Conservation (phyloP, 257 asterid species). For the Salvia splendens region DNA sequence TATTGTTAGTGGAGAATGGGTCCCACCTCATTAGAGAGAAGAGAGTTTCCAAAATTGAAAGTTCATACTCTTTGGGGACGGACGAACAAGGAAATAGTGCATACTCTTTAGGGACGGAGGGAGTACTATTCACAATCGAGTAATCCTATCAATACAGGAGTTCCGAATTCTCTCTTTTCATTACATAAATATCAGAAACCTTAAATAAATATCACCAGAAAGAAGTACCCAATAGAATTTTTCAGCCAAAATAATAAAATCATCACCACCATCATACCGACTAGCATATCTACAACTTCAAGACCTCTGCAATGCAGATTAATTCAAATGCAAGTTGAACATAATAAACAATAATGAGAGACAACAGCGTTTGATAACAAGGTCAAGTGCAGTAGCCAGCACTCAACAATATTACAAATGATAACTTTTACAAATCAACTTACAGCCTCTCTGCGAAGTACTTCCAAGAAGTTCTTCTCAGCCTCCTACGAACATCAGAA, state of each 20-base stretch:
- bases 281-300: slow-evolving; percentile 9
- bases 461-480: slow-evolving; percentile 91
- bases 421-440: slow-evolving; percentile 40
- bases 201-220: no score
- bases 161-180: no score
- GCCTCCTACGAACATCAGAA: slow-evolving; percentile 73
- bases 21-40: no score
- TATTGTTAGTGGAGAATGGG: no score
- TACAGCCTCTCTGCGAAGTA: slow-evolving; percentile 94
- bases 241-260: slow-evolving; percentile 7
- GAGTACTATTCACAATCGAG: no score
- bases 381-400: slow-evolving; percentile 24
- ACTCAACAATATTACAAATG: slow-evolving; percentile 21
- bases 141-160: no score
- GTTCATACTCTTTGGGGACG: no score
- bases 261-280: slow-evolving; percentile 14
- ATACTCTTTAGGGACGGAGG: no score
- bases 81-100: no score
- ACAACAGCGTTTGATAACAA: background rate
- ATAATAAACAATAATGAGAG: slow-evolving; percentile 7
- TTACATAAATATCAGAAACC: no score
- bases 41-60: no score
- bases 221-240: background rate
- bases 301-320: background rate
- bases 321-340: slow-evolving; percentile 15